Conservation (phyloP, 352 stramenopile genomes). For the Phytophthora foliorum region DNA sequence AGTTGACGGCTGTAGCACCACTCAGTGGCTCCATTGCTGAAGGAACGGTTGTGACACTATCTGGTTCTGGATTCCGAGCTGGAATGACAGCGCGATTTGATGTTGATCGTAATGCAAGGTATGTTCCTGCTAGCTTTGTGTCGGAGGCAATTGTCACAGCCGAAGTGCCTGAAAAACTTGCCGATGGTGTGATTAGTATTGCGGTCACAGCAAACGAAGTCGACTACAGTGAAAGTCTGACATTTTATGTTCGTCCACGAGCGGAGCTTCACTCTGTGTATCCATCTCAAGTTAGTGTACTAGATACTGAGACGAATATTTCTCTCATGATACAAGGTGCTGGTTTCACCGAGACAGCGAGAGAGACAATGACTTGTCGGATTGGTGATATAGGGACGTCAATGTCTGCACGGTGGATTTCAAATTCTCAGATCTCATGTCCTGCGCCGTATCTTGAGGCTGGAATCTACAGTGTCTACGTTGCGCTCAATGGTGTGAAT, state of each 20-base stretch:
- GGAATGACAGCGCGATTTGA: slow-evolving; percentile 40
- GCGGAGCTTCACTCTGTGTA: slow-evolving; percentile 35
- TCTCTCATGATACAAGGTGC: slow-evolving; percentile 36
- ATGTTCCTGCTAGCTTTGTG: slow-evolving; percentile 24
- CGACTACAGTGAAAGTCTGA: slow-evolving; percentile 46
- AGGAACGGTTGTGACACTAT: slow-evolving; percentile 36
- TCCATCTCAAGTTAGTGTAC: slow-evolving; percentile 31
- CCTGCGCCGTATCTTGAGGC: slow-evolving; percentile 35
- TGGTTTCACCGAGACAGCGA: slow-evolving; percentile 39
- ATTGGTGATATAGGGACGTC: slow-evolving; percentile 30
- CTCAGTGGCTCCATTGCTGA: slow-evolving; percentile 29
- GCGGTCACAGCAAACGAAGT: slow-evolving; percentile 40
- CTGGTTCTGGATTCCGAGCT: slow-evolving; percentile 37
- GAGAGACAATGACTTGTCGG: slow-evolving; percentile 38
- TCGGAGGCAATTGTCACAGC: slow-evolving; percentile 26
- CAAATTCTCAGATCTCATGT: slow-evolving; percentile 45
- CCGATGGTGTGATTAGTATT: slow-evolving; percentile 29
- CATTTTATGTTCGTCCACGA: slow-evolving; percentile 40
- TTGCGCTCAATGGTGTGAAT: slow-evolving; percentile 56
- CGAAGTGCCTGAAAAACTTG: slow-evolving; percentile 29
- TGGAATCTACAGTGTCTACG: slow-evolving; percentile 52
- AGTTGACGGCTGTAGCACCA: slow-evolving; percentile 29
- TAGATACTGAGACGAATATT: background rate
- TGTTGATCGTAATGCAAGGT: slow-evolving; percentile 8
- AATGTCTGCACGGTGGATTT: slow-evolving; percentile 37